A percentile compares a stretch with the other conserved stretches of the same genome.
These are phyloP conservation scores for Pseudopyricularia cyperi DNA, from an alignment of 2,329 filamentous ascomycete species.

Conservation along the genomic window DNA sequence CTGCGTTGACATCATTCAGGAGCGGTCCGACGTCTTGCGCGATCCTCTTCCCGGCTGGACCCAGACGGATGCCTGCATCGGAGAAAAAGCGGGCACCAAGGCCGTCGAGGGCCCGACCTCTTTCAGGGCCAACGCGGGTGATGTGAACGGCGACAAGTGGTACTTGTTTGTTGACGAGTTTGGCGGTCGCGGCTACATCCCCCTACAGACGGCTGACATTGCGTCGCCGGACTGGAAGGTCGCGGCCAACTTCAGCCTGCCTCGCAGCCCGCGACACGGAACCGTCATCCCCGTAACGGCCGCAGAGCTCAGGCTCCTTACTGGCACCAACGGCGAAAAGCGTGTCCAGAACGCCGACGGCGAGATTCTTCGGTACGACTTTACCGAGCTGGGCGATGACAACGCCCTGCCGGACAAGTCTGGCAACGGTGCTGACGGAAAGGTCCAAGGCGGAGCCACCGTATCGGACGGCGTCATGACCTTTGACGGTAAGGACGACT, in stretches of 20 bases:
- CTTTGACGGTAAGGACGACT: constrained; percentile 12
- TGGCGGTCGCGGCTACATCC: constrained; percentile 35
- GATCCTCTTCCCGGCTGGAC: constrained; percentile 28
- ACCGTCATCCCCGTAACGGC: constrained; percentile 39
- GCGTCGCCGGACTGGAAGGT: constrained; percentile 34
- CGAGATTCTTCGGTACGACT: constrained; percentile 11
- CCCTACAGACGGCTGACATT: constrained; percentile 35
- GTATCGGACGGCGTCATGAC: constrained; percentile 7
- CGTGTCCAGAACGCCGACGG: constrained; percentile 6
- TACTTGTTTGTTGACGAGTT: constrained; percentile 45
- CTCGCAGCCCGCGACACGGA: constrained; percentile 36
- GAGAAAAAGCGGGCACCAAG: constrained; percentile 30
- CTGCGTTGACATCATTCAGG: constrained; percentile 40
- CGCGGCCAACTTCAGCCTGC: constrained; percentile 29
- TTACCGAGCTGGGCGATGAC: constrained; percentile 5
- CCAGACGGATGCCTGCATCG: constrained; percentile 32
- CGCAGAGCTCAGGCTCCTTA: constrained; percentile 23
- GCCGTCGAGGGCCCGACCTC: constrained; percentile 37
- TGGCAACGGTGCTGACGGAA: constrained; percentile 10
- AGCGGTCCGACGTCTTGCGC: constrained; percentile 28
- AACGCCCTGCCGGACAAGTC: constrained; percentile 8
- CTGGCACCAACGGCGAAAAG: constrained; percentile 7
- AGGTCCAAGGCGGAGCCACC: constrained; percentile 9
- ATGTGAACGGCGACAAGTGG: constrained; percentile 37
- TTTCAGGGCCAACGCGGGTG: constrained; percentile 35